Conservation (phyloP, 164 flowering plant species). For the Chimonanthus praecox region DNA sequence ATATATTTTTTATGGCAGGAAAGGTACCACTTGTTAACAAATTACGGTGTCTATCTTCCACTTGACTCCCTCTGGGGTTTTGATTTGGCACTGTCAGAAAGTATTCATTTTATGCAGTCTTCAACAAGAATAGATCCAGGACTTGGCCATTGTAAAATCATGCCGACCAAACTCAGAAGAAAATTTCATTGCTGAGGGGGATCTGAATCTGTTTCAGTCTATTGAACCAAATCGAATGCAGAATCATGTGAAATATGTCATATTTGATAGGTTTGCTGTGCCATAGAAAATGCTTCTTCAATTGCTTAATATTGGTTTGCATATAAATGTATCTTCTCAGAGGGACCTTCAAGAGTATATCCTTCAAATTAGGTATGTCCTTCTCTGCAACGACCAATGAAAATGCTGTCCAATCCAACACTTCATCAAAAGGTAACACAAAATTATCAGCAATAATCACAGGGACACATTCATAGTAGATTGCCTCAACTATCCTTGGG, state of each 20-base stretch:
- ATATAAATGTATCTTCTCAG: slow-evolving; percentile 4
- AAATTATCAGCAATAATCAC: slow-evolving; percentile 26
- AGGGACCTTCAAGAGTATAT: slow-evolving; percentile 15
- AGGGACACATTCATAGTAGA: slow-evolving; percentile 22
- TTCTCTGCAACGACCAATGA: slow-evolving; percentile 19
- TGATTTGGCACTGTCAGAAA: too few relatives aligned
- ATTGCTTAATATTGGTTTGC: slow-evolving; percentile 14
- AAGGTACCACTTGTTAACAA: too few relatives aligned
- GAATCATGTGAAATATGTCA: slow-evolving; percentile 19
- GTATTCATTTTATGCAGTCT: too few relatives aligned
- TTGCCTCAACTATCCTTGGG: slow-evolving; percentile 21
- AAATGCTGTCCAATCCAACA: slow-evolving; percentile 19
- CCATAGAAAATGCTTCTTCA: slow-evolving; percentile 6
- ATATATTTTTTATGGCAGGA: too few relatives aligned
- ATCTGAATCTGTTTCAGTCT: slow-evolving; percentile 15
- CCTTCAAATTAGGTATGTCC: slow-evolving; percentile 23
- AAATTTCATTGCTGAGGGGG: background rate
- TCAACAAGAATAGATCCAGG: too few relatives aligned
- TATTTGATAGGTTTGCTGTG: slow-evolving; percentile 17
- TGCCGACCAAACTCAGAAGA: background rate
- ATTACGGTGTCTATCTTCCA: too few relatives aligned
- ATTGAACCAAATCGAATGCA: slow-evolving; percentile 19
- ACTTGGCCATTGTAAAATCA: background rate
- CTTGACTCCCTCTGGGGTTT: too few relatives aligned
- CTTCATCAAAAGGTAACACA: slow-evolving; percentile 20